These are phyloP conservation scores for Tieghemostelium lacteum DNA, from an alignment of 78 protist species.

Conservation along the genomic window DNA sequence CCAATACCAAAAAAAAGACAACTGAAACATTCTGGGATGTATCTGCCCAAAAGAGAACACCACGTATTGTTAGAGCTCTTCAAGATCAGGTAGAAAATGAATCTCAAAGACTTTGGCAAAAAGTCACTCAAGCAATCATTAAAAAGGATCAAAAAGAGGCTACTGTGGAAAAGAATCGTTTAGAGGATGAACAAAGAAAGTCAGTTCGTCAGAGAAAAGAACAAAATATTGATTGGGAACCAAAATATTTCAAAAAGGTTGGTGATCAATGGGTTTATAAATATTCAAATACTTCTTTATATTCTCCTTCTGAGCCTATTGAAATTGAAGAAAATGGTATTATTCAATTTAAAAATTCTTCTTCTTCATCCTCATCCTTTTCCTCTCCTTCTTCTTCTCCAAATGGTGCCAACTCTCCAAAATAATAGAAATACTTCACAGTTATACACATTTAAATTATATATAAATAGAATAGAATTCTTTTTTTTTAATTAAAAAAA, in stretches of 20 bases:
- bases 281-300: constrained; percentile 30
- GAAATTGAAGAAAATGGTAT: constrained; percentile 56
- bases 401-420: too few species aligned
- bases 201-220: constrained; percentile 57
- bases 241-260: constrained; percentile 63
- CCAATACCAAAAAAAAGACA: constrained; percentile 9
- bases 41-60: constrained; percentile 8
- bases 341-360: constrained; percentile 25
- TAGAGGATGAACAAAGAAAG: constrained; percentile 80
- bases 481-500: too few species aligned
- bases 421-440: too few species aligned
- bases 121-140: constrained; percentile 82
- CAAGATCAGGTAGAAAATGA: constrained; percentile 42
- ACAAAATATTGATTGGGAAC: constrained; percentile 49
- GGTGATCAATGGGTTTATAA: constrained; percentile 79
- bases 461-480: too few species aligned
- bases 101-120: constrained; percentile 80
- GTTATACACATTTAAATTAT: too few species aligned
- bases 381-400: too few species aligned
- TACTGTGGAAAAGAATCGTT: constrained; percentile 77
- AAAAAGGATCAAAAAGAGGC: constrained; percentile 85
- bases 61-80: constrained; percentile 32
- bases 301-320: constrained; percentile 36
- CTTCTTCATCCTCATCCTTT: too few species aligned
- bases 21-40: constrained; percentile 41